Conservation (phyloP, 2,329 filamentous ascomycete species). For the Amylocarpus encephaloides region DNA sequence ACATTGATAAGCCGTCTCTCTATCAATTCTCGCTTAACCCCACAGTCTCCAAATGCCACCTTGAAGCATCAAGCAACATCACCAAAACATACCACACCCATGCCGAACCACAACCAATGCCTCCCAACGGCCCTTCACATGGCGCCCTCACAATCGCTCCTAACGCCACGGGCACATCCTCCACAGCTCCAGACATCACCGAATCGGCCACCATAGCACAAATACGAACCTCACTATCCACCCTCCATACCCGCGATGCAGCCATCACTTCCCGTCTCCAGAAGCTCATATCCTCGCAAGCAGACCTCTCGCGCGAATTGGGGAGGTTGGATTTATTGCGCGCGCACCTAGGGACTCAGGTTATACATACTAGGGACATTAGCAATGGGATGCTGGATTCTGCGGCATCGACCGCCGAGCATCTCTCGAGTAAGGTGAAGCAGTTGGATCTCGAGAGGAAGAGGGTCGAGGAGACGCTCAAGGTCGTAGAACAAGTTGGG, state of each 20-base stretch:
- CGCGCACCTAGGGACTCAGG: conserved; percentile 80
- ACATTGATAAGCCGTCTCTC: not conserved
- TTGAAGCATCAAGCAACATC: not conserved
- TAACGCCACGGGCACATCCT: conserved; percentile 11
- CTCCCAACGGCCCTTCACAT: conserved; percentile 32
- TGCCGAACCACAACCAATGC: conserved; percentile 31
- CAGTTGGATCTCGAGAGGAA: conserved; percentile 85
- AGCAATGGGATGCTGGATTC: conserved; percentile 86
- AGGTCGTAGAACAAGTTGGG: conserved; percentile 90
- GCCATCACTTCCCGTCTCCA: conserved; percentile 69
- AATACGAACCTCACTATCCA: conserved; percentile 68
- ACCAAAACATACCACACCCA: conserved; percentile 18
- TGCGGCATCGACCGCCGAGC: conserved; percentile 76
- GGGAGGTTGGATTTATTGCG: conserved; percentile 82
- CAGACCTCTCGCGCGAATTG: conserved; percentile 80
- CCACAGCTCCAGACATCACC: conserved; percentile 42
- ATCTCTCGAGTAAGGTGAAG: conserved; percentile 81
- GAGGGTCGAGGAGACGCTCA: conserved; percentile 81
- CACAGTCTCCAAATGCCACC: conserved; percentile 11
- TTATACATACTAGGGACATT: conserved; percentile 73
- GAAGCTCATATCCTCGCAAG: conserved; percentile 71
- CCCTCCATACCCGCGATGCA: conserved; percentile 70
- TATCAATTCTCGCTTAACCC: conserved; percentile 19
- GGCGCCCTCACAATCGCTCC: conserved; percentile 18
- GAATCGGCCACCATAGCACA: conserved; percentile 70